phyloP scores from a whole-genome alignment of 257 asterid genomes.

The Striga asiatica region DNA sequence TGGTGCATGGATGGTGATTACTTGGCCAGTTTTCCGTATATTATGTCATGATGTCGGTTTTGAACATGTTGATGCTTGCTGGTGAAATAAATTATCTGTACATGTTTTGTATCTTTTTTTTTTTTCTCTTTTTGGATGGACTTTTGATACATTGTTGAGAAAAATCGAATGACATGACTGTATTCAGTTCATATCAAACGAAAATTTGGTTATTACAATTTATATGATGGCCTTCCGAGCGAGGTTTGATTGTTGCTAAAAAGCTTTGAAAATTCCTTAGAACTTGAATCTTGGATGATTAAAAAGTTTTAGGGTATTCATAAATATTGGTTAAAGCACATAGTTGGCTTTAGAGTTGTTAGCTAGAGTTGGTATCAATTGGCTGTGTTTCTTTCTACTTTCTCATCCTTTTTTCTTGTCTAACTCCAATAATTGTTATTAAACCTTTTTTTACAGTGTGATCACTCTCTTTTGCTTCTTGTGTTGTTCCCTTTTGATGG shows the following conservation, averaged over 20 bases:
- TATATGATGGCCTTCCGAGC: too few relatives aligned
- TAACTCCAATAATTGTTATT: slow-evolving; percentile 9
- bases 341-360: not conserved
- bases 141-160: not conserved
- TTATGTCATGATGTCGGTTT: not conserved
- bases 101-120: not conserved
- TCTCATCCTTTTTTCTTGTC: not conserved
- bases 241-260: too few relatives aligned
- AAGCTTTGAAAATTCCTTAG: too few relatives aligned
- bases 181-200: too few relatives aligned
- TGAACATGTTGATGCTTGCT: not conserved
- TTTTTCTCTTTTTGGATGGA: not conserved
- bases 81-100: not conserved
- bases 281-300: slow-evolving; percentile 13
- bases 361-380: not conserved
- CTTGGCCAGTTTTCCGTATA: not conserved
- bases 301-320: not conserved
- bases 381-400: slow-evolving; percentile 3
- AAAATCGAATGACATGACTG: not conserved
- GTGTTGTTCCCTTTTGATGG: slow-evolving; percentile 16
- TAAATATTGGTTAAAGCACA: not conserved
- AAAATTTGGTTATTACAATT: too few relatives aligned
- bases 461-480: slow-evolving; percentile 12
- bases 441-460: slow-evolving; percentile 19
- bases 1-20: slow-evolving; percentile 3